Evolutionary conservation across 1,284 basidiomycete genomes (phyloP).

Genomic region (Xerocomus minutiporus): DNA sequence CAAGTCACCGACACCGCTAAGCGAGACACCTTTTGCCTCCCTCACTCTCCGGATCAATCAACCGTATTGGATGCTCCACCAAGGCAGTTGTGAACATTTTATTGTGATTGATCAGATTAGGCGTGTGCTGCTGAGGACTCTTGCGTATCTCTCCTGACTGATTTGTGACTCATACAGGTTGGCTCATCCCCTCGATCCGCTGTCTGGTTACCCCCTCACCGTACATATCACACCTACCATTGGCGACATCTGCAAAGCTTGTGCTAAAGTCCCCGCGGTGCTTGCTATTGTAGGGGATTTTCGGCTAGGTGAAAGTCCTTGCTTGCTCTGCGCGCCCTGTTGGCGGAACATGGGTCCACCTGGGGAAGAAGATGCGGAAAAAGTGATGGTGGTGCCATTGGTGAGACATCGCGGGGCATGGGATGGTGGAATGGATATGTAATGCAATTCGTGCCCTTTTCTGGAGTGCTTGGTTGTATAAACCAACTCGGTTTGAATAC

Average conservation of each 20-base stretch:
- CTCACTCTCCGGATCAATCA: constrained; percentile 59
- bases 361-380: constrained; percentile 31
- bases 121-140: constrained; percentile 35
- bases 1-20: constrained; percentile 45
- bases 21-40: constrained; percentile 46
- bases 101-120: constrained; percentile 69
- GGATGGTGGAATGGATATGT: constrained; percentile 9
- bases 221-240: constrained; percentile 58
- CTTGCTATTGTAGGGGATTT: constrained; percentile 64
- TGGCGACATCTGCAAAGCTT: constrained; percentile 61
- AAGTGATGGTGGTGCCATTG: constrained; percentile 49
- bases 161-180: constrained; percentile 40
- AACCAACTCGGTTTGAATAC: background rate
- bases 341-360: constrained; percentile 66
- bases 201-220: constrained; percentile 59
- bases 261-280: constrained; percentile 63
- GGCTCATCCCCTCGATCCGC: constrained; percentile 51
- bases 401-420: constrained; percentile 38
- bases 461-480: background rate
- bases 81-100: constrained; percentile 78
- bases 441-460: background rate
- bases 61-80: constrained; percentile 78
- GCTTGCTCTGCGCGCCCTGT: constrained; percentile 63
- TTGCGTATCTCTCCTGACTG: background rate
- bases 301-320: constrained; percentile 71